Evolutionary conservation across 257 asterid species (phyloP).

Genomic region (Jasminum sambac): DNA sequence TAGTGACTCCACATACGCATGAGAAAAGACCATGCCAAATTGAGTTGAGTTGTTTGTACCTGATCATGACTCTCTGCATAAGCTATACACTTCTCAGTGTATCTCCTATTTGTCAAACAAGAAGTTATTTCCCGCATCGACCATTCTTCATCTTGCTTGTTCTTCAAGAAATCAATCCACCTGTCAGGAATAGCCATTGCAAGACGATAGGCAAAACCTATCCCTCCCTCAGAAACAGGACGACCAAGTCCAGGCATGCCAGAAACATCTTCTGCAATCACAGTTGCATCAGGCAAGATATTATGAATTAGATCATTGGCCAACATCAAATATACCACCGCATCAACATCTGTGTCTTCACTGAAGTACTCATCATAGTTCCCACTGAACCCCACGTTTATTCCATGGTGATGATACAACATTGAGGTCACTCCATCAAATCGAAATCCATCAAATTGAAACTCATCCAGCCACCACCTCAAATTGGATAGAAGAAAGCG

Average conservation of each 20-base stretch:
- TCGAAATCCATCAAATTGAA: conserved; percentile 89
- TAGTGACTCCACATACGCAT: background rate
- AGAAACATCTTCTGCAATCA: conserved; percentile 96
- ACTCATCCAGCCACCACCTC: conserved; percentile 98
- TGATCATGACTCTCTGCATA: conserved; percentile 99
- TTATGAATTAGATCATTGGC: conserved; percentile 79
- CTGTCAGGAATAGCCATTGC: conserved; percentile 99
- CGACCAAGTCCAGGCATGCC: conserved; percentile 97
- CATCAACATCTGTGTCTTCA: conserved; percentile 88
- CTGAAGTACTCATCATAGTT: conserved; percentile 81
- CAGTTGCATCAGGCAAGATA: conserved; percentile 81
- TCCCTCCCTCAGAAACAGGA: conserved; percentile 82
- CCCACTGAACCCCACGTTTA: conserved; percentile 77
- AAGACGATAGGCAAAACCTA: conserved; percentile 91
- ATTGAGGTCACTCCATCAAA: conserved; percentile 97
- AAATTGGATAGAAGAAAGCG: conserved; percentile 92
- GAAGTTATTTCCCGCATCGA: conserved; percentile 74
- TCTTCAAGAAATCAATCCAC: conserved; percentile 89
- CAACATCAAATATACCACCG: conserved; percentile 86
- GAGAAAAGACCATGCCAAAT: conserved; percentile 8
- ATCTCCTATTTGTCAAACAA: conserved; percentile 89
- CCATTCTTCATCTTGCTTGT: conserved; percentile 80
- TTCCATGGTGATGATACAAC: conserved; percentile 96
- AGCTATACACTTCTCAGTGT: conserved; percentile 89
- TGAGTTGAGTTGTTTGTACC: conserved; percentile 40